Conservation (phyloP, 2,329 filamentous ascomycete genomes). For the Trichoderma semiorbis region DNA sequence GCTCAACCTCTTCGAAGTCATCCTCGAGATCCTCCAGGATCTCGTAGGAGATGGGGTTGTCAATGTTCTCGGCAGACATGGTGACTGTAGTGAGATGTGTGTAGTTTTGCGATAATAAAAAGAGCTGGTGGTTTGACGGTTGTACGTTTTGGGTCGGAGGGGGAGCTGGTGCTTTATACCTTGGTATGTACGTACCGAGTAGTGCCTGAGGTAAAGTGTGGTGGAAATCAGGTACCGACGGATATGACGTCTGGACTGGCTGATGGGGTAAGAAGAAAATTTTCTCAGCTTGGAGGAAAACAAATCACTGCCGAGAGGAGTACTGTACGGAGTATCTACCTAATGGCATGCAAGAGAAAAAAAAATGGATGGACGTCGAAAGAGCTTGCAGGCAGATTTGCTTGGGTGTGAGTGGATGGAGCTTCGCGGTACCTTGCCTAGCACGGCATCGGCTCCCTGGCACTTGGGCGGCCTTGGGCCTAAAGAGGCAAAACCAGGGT, state of each 20-base stretch:
- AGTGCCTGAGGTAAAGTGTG: not conserved
- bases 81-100: conserved; percentile 20
- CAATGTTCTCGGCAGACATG: conserved; percentile 37
- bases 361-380: not conserved
- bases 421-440: conserved; percentile 12
- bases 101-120: not conserved
- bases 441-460: not conserved
- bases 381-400: conserved; percentile 12
- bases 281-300: conserved; percentile 4
- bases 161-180: conserved; percentile 8
- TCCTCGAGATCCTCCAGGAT: conserved; percentile 76
- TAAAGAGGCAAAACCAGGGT: conserved; percentile 5
- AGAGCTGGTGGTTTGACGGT: not conserved
- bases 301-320: not conserved
- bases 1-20: conserved; percentile 79
- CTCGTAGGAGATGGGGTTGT: conserved; percentile 61
- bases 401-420: not conserved
- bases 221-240: not conserved
- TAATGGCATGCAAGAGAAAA: not conserved
- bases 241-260: not conserved
- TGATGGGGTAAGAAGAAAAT: conserved; percentile 7
- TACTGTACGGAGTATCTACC: not conserved
- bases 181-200: not conserved
- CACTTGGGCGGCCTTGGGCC: not conserved
- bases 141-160: not conserved